Percentiles rank a stretch among this genome's conserved stretches.
Evolutionary conservation across 2,329 filamentous ascomycete species (phyloP).

Genomic region (Microcyclospora pomicola): DNA sequence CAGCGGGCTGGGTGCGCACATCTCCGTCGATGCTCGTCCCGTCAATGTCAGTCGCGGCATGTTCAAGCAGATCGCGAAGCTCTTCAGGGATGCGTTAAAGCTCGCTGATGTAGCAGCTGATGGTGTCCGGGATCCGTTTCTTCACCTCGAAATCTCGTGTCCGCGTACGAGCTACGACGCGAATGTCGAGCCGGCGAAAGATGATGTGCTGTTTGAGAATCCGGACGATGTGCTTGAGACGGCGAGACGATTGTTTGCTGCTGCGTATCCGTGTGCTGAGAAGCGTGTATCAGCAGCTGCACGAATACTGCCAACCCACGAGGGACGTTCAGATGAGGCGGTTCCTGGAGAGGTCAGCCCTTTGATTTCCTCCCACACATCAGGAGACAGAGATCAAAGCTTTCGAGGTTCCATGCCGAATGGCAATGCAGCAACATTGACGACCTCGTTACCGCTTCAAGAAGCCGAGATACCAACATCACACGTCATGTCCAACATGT

Average conservation of each 20-base stretch:
- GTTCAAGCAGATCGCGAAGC: conserved; percentile 43
- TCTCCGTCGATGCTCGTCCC: conserved; percentile 57
- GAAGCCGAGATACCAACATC: too few relatives aligned
- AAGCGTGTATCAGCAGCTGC: neutral
- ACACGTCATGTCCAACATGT: conserved; percentile 21
- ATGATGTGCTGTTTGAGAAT: conserved; percentile 55
- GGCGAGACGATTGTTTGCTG: conserved; percentile 31
- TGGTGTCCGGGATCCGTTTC: conserved; percentile 41
- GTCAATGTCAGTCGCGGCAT: conserved; percentile 42
- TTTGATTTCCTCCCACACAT: neutral
- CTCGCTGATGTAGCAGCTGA: conserved; percentile 12
- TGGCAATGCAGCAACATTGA: too few relatives aligned
- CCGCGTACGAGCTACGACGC: conserved; percentile 51
- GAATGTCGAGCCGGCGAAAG: conserved; percentile 59
- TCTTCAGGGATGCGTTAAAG: conserved; percentile 40
- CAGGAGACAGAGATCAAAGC: neutral
- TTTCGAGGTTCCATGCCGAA: neutral
- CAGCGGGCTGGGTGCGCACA: conserved; percentile 35
- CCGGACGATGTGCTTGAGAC: conserved; percentile 33
- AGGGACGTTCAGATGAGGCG: too few relatives aligned
- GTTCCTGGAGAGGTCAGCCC: too few relatives aligned
- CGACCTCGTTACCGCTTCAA: too few relatives aligned
- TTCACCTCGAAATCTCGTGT: conserved; percentile 51
- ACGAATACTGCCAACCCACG: too few relatives aligned
- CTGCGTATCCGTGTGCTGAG: conserved; percentile 8